A percentile compares a stretch with the other conserved stretches of the same genome.
Evolutionary conservation across 495 filamentous ascomycete genomes (phyloP).

Genomic region (Hypoxylon subgilvum): DNA sequence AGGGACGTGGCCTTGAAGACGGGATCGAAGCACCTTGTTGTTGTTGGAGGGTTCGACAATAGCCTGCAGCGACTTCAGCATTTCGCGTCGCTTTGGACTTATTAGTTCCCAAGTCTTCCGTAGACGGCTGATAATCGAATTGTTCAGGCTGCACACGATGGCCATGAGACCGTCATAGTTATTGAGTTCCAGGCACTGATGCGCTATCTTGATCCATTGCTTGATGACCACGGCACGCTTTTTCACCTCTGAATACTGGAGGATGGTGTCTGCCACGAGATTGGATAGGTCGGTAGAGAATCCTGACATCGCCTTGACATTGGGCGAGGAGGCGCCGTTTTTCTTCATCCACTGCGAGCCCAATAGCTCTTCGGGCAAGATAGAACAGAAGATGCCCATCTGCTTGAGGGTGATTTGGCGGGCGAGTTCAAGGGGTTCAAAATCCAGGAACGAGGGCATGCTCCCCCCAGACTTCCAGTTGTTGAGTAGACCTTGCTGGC

Average conservation of each 20-base stretch:
- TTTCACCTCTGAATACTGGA: slow-evolving; percentile 84
- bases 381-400: slow-evolving; percentile 89
- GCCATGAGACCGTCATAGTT: slow-evolving; percentile 98
- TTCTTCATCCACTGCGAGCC: slow-evolving; percentile 93
- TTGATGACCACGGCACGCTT: slow-evolving; percentile 91
- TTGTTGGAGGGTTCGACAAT: slow-evolving; percentile 91
- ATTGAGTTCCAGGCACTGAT: slow-evolving; percentile 83
- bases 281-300: slow-evolving; percentile 91
- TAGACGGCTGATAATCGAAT: slow-evolving; percentile 88
- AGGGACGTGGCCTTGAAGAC: slow-evolving; percentile 84
- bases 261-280: slow-evolving; percentile 93
- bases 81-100: slow-evolving; percentile 80
- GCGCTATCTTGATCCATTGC: slow-evolving; percentile 97
- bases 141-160: slow-evolving; percentile 91
- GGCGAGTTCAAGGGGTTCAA: slow-evolving; percentile 90
- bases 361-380: slow-evolving; percentile 91
- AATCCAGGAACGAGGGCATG: slow-evolving; percentile 81
- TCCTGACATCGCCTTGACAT: slow-evolving; percentile 92
- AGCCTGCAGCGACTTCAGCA: slow-evolving; percentile 74
- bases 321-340: slow-evolving; percentile 76
- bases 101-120: slow-evolving; percentile 93
- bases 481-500: slow-evolving; percentile 73
- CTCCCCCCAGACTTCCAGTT: slow-evolving; percentile 75
- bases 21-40: slow-evolving; percentile 85
- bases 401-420: slow-evolving; percentile 93